Percentiles rank a stretch among this genome's conserved stretches.
Evolutionary conservation across 768 basidiomycete species (phyloP).

Genomic region (Crucibulum laeve): DNA sequence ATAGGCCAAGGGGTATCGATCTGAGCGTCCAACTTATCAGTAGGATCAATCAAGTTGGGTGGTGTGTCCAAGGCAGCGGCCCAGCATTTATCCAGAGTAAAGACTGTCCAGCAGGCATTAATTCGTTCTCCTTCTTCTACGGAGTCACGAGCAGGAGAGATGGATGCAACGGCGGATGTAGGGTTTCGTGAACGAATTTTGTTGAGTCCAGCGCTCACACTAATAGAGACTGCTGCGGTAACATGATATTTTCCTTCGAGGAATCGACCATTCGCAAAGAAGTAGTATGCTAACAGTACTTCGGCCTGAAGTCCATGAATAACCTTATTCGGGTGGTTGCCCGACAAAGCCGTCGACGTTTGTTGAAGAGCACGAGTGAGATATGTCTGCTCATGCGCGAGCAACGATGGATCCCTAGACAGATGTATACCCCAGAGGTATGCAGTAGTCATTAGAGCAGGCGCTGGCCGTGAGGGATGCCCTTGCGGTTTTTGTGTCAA

Average conservation of each 20-base stretch:
- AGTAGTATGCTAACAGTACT: constrained; percentile 51
- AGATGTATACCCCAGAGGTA: constrained; percentile 35
- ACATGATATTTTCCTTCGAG: constrained; percentile 43
- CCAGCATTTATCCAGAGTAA: constrained; percentile 32
- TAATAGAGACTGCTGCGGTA: constrained; percentile 28
- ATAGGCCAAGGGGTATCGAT: constrained; percentile 36
- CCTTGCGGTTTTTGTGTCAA: constrained; percentile 24
- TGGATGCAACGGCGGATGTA: constrained; percentile 26
- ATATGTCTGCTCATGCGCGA: constrained; percentile 25
- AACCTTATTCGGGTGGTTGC: constrained; percentile 34
- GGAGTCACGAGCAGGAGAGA: constrained; percentile 16
- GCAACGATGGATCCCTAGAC: constrained; percentile 21
- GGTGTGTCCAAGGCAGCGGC: constrained; percentile 36
- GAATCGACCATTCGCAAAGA: constrained; percentile 44
- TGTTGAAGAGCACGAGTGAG: constrained; percentile 39
- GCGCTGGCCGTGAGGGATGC: constrained; percentile 29
- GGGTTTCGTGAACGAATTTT: constrained; percentile 17
- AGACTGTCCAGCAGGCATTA: constrained; percentile 30
- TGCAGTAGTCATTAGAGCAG: constrained; percentile 32
- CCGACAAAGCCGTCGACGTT: constrained; percentile 30
- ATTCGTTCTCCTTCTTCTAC: constrained; percentile 34
- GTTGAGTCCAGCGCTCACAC: constrained; percentile 32
- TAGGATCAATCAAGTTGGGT: constrained; percentile 12
- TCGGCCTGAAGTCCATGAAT: constrained; percentile 50
- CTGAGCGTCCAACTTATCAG: constrained; percentile 10